phyloP scores from a whole-genome alignment of 805 yeast genomes.

The Zygotorulaspora sp. region DNA sequence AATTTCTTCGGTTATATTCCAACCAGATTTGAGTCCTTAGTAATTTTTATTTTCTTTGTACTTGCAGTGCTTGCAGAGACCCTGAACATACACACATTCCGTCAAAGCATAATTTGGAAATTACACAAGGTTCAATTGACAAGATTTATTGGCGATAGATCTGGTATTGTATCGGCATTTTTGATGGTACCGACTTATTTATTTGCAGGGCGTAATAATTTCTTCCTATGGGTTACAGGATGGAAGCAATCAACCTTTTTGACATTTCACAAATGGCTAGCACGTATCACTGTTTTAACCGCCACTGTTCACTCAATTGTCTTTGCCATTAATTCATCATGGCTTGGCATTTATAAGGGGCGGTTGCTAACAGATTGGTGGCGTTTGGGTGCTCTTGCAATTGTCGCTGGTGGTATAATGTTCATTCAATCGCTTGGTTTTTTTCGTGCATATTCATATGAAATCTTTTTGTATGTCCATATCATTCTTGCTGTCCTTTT shows the following conservation, averaged over 20 bases:
- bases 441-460: constrained; percentile 46
- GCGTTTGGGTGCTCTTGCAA: constrained; percentile 35
- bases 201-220: constrained; percentile 69
- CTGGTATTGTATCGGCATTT: constrained; percentile 45
- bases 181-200: constrained; percentile 52
- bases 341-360: constrained; percentile 36
- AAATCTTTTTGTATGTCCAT: constrained; percentile 42
- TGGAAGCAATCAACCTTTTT: constrained; percentile 59
- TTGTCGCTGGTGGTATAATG: constrained; percentile 39
- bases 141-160: constrained; percentile 45
- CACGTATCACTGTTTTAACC: constrained; percentile 46
- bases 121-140: constrained; percentile 16
- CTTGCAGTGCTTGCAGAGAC: constrained; percentile 19
- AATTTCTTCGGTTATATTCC: constrained; percentile 14
- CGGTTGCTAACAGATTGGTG: constrained; percentile 44
- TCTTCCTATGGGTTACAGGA: constrained; percentile 57
- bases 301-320: constrained; percentile 51
- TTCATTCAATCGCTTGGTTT: constrained; percentile 44
- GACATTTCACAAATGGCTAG: constrained; percentile 60
- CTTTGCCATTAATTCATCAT: constrained; percentile 40
- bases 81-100: constrained; percentile 13
- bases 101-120: constrained; percentile 13
- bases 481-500: constrained; percentile 43
- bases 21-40: constrained; percentile 22
- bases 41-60: constrained; percentile 15